phyloP scores from a whole-genome alignment of 78 protist species.

The Dictyostelium brefeldianum region DNA sequence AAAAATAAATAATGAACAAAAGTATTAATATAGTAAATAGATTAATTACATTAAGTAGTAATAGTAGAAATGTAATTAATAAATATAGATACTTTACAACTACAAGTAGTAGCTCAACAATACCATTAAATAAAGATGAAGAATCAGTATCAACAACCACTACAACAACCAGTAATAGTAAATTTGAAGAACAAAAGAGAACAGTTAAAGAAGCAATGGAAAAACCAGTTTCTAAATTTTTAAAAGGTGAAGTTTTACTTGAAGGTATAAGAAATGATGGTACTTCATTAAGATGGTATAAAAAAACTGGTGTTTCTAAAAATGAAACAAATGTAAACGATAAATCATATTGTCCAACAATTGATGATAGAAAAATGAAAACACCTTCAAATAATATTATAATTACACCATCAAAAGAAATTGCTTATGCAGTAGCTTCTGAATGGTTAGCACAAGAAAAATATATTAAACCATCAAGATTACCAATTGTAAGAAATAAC shows the following conservation, averaged over 20 bases:
- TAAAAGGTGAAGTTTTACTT: conserved; percentile 29
- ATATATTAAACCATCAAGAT: conserved; percentile 47
- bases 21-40: too few species aligned
- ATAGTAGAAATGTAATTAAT: not conserved
- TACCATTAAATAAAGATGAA: not conserved
- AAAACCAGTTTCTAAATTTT: conserved; percentile 1
- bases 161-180: not conserved
- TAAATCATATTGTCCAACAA: conserved; percentile 14
- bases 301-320: conserved; percentile 19
- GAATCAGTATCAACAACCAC: not conserved
- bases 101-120: not conserved
- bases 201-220: not conserved
- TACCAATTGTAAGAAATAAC: conserved; percentile 44
- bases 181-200: conserved; percentile 10
- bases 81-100: not conserved
- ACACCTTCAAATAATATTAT: conserved; percentile 21
- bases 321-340: not conserved
- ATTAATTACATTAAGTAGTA: too few species aligned
- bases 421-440: conserved; percentile 58
- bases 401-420: conserved; percentile 53
- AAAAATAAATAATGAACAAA: too few species aligned
- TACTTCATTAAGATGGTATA: conserved; percentile 76
- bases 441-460: conserved; percentile 50
- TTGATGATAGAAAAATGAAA: conserved; percentile 65
- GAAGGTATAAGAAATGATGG: conserved; percentile 62